A percentile compares a stretch with the other conserved stretches of the same genome.
Conservation (phyloP, 176 grass and related monocot genomes). For the Eleusine coracana region DNA sequence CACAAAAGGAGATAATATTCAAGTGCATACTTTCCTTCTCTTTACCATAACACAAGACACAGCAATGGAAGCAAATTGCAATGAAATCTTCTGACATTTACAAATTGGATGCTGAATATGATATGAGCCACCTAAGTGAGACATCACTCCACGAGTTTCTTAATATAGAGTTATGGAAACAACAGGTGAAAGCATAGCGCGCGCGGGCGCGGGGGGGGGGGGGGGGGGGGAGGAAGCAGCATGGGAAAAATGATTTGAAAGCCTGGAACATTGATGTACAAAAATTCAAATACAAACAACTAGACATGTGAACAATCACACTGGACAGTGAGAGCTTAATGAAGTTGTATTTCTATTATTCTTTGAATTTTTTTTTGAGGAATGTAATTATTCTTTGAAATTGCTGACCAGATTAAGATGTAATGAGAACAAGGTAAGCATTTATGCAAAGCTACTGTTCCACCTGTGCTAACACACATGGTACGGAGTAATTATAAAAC, state of each 20-base stretch:
- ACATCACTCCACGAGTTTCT: slow-evolving; percentile 13
- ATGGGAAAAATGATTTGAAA: neutral
- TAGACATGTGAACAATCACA: neutral
- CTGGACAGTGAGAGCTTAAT: neutral
- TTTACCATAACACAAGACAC: neutral
- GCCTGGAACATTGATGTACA: neutral
- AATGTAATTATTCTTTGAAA: neutral
- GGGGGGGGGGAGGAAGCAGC: neutral
- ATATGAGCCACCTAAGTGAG: slow-evolving; percentile 16
- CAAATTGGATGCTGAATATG: neutral
- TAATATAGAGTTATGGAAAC: slow-evolving; percentile 31
- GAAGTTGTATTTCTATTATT: neutral
- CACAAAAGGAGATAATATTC: slow-evolving; percentile 40
- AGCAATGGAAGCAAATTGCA: neutral
- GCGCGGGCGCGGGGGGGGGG: too few species aligned
- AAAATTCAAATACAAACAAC: slow-evolving; percentile 12
- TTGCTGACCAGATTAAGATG: neutral
- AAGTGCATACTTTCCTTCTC: slow-evolving; percentile 32
- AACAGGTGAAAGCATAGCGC: neutral
- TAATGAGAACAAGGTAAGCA: neutral
- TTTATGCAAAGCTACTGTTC: neutral
- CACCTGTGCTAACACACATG: neutral
- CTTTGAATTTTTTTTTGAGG: neutral
- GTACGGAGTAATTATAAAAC: neutral
- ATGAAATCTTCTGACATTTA: slow-evolving; percentile 15